A percentile compares a stretch with the other conserved stretches of the same genome.
phyloP scores from a whole-genome alignment of 2,329 filamentous ascomycete genomes.

The Ceratocystis diversiconidia region DNA sequence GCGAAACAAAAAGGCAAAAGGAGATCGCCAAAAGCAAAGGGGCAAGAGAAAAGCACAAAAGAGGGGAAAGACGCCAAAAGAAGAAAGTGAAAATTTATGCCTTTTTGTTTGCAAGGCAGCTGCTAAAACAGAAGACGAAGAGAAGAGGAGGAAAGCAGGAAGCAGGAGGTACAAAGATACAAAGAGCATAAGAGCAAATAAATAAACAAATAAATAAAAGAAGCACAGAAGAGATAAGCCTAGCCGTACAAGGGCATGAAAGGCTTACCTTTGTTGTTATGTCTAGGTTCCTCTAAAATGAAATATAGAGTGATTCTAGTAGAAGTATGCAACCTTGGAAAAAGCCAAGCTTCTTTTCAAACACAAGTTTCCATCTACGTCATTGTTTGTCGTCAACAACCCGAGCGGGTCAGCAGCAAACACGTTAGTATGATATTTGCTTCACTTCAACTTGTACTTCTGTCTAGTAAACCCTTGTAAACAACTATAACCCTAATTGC shows the following conservation, averaged over 20 bases:
- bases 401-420: background rate
- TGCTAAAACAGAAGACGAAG: background rate
- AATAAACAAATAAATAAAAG: background rate
- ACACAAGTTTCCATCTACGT: background rate
- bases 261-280: no score
- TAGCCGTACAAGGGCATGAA: no score
- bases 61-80: background rate
- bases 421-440: background rate
- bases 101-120: background rate
- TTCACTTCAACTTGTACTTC: background rate
- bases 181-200: background rate
- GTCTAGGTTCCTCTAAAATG: no score
- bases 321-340: no score
- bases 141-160: background rate
- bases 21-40: background rate
- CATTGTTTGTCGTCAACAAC: background rate
- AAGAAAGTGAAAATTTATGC: background rate
- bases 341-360: no score
- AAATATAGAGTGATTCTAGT: background rate
- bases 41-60: background rate
- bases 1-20: background rate
- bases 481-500: background rate
- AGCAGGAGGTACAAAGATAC: background rate
- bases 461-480: background rate
- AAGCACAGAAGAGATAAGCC: background rate